phyloP scores from a whole-genome alignment of 148 eudicot genomes.

The Rhododendron molle region DNA sequence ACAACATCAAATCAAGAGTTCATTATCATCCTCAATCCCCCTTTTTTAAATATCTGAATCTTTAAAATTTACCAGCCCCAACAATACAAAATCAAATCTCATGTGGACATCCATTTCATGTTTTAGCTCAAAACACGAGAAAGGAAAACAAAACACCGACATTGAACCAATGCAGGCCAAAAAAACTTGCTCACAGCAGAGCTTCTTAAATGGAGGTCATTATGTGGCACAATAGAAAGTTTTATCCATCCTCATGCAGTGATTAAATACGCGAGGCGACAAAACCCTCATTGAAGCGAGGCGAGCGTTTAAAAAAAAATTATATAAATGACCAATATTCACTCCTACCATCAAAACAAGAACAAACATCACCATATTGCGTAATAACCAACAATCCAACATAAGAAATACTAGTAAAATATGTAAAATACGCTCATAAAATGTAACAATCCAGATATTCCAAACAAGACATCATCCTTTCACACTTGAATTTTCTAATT shows the following conservation, averaged over 20 bases:
- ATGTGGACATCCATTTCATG: background rate
- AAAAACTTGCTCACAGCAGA: background rate
- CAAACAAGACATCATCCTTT: too few species aligned
- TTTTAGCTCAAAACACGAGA: background rate
- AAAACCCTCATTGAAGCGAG: too few species aligned
- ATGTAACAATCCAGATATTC: too few species aligned
- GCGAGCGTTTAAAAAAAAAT: too few species aligned
- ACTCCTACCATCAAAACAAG: too few species aligned
- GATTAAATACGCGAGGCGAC: too few species aligned
- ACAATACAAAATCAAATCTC: background rate
- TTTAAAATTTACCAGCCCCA: background rate
- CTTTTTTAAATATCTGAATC: background rate
- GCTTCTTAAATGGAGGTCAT: background rate
- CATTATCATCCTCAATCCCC: background rate
- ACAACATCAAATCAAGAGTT: background rate
- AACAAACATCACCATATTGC: too few species aligned
- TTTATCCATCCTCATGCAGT: background rate
- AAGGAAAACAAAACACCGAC: background rate
- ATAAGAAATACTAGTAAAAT: too few species aligned
- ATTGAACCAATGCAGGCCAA: background rate
- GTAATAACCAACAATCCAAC: too few species aligned
- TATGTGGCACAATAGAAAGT: background rate
- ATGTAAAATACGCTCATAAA: too few species aligned
- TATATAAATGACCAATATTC: too few species aligned
- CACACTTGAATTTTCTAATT: too few species aligned